phyloP scores from a whole-genome alignment of 2,329 filamentous ascomycete genomes.

The Arthrocladium fulminans region DNA sequence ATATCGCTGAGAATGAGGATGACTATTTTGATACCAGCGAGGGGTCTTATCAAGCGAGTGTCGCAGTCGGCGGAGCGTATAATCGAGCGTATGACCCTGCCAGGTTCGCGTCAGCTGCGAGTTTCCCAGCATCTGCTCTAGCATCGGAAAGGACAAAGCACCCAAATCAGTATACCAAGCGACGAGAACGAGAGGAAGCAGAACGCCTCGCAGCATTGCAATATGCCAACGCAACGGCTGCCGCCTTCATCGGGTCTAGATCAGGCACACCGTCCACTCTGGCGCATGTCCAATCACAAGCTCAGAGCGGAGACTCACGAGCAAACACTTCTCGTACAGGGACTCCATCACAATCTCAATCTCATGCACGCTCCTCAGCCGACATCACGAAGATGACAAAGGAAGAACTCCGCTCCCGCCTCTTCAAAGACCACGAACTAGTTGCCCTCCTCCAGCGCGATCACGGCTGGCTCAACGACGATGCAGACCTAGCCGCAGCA shows the following conservation, averaged over 20 bases:
- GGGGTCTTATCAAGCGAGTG: background rate
- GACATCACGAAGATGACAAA: conserved; percentile 11
- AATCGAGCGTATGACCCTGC: background rate
- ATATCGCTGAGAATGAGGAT: background rate
- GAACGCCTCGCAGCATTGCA: background rate
- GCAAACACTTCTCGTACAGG: background rate
- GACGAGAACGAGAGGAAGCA: conserved; percentile 4
- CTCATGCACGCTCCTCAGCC: background rate
- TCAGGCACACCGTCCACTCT: background rate
- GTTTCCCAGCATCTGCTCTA: background rate
- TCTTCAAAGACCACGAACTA: conserved; percentile 22
- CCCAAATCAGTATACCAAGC: conserved; percentile 8
- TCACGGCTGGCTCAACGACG: conserved; percentile 18
- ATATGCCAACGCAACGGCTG: background rate
- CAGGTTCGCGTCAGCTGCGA: background rate
- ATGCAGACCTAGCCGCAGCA: conserved; percentile 15
- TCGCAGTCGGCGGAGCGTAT: background rate
- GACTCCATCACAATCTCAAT: background rate
- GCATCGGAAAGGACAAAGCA: conserved; percentile 1
- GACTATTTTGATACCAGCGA: background rate
- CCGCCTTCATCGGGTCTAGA: background rate
- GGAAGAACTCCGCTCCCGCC: conserved; percentile 13
- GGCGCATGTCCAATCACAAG: background rate
- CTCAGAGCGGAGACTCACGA: background rate
- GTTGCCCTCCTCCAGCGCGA: conserved; percentile 17